Base-by-base conservation (phyloP, 257 asterid species). In the Nicotiana undulata region DNA sequence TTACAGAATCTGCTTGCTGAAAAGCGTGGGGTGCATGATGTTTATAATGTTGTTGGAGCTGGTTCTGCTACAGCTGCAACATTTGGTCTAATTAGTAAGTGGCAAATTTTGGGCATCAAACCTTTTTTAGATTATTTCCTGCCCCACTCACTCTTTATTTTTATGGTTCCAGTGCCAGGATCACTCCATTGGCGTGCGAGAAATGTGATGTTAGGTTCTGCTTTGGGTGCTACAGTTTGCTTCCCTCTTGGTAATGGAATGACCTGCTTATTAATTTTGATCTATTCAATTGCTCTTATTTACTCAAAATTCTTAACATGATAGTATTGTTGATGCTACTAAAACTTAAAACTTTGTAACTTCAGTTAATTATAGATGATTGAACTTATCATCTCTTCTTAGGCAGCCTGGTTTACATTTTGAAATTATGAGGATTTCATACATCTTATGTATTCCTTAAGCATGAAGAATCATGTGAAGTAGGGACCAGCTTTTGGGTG, bases 1-100 rank as follows among this genome's bases (percentile, higher is more conserved):
- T 82, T 96, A 89, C 98, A 96, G 84, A 91, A 92, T 85, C 81
- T 94, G 79, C 87, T 94, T 86, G 97, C 95, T 65, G 98, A 94
- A 84, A 85, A 90, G 83, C 96, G 98, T 76, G 98, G 98, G 26
- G 91, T 92, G 46, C 92, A 90, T 84, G 99, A 96, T 87, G 92
- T 96, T 82, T 94, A 82, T 85, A 96, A 94, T 46, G 90, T 92
- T 60, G 98, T 90, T 85, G 98, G 86, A 84, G 98, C 99, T 88
- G 99, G 99, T 87, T 96, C 99, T 80, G 92, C 96, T 72, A 91
- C 98, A 81, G 95, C 98, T 81, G 94, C 98, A 32, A 85, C 97
- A 44, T 96, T 94, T 88, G 99, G 99, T 82, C 88, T 96, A 84
- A 86, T 96, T 76, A 15, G 98, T 93, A 84, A 90, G 97, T 86